Percentiles rank a stretch among this genome's conserved stretches.
Conservation (phyloP, 1,284 basidiomycete genomes). For the Veloboletus limbatus region DNA sequence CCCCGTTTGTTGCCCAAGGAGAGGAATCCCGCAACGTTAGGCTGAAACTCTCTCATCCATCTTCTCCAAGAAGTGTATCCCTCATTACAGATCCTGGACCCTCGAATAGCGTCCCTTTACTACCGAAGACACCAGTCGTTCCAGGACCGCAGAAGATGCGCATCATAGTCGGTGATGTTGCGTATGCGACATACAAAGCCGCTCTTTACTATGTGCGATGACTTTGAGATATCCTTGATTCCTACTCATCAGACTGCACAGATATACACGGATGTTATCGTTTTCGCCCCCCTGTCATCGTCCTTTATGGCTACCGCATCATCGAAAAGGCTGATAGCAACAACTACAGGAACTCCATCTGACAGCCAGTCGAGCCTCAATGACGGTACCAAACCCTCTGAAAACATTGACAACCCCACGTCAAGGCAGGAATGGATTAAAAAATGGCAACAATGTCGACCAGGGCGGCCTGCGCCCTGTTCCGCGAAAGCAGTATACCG, state of each 20-base stretch:
- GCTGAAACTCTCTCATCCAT: conserved; percentile 36
- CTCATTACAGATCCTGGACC: conserved; percentile 16
- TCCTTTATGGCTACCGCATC: conserved; percentile 43
- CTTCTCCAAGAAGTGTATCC: conserved; percentile 29
- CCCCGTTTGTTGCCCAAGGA: conserved; percentile 1
- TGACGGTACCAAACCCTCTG: conserved; percentile 18
- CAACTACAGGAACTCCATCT: conserved; percentile 33
- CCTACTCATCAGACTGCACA: conserved; percentile 29
- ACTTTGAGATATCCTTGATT: background rate
- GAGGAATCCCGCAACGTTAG: conserved; percentile 31
- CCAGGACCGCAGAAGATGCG: conserved; percentile 49
- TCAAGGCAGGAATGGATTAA: conserved; percentile 64
- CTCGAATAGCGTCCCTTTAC: background rate
- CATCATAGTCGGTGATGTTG: conserved; percentile 72
- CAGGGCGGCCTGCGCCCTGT: conserved; percentile 70
- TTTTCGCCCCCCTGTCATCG: conserved; percentile 82
- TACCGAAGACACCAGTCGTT: conserved; percentile 5
- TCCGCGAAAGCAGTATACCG: conserved; percentile 88
- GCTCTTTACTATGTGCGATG: conserved; percentile 75
- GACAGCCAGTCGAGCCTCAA: conserved; percentile 38
- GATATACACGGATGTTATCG: conserved; percentile 83
- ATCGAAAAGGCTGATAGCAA: conserved; percentile 16
- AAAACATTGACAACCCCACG: conserved; percentile 32
- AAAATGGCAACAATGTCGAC: conserved; percentile 58
- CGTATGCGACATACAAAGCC: conserved; percentile 81